phyloP scores from a whole-genome alignment of 164 flowering plant genomes.

The Platanus orientalis region DNA sequence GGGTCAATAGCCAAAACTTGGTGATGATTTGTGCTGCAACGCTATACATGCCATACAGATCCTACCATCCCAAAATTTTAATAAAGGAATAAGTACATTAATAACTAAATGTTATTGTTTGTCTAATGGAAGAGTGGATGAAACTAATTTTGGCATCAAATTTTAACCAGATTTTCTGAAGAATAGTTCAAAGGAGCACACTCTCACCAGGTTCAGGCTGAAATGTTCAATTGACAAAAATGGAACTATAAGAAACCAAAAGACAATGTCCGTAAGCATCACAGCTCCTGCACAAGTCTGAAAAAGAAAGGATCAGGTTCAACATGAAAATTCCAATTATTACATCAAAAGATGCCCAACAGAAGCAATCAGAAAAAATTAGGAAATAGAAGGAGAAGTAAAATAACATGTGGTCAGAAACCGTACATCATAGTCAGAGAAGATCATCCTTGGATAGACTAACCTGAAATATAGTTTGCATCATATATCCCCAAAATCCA shows the following conservation, averaged over 20 bases:
- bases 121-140: background rate
- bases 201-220: slow-evolving; percentile 28
- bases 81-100: background rate
- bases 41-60: background rate
- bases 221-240: slow-evolving; percentile 39
- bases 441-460: background rate
- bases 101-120: background rate
- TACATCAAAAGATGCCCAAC: background rate
- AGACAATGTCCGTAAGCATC: slow-evolving; percentile 74
- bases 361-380: background rate
- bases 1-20: background rate
- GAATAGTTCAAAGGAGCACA: background rate
- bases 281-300: slow-evolving; percentile 88
- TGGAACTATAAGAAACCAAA: slow-evolving; percentile 80
- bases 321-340: background rate
- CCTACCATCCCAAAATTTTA: background rate
- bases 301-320: slow-evolving; percentile 7
- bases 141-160: background rate
- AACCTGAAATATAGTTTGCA: slow-evolving; percentile 54
- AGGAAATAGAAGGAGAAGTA: background rate
- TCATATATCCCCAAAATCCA: slow-evolving; percentile 51
- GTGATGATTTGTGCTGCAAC: background rate
- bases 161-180: background rate
- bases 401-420: background rate
- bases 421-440: background rate